Evolutionary conservation across 768 basidiomycete species (phyloP).

Genomic region (Mycena leptocephala): DNA sequence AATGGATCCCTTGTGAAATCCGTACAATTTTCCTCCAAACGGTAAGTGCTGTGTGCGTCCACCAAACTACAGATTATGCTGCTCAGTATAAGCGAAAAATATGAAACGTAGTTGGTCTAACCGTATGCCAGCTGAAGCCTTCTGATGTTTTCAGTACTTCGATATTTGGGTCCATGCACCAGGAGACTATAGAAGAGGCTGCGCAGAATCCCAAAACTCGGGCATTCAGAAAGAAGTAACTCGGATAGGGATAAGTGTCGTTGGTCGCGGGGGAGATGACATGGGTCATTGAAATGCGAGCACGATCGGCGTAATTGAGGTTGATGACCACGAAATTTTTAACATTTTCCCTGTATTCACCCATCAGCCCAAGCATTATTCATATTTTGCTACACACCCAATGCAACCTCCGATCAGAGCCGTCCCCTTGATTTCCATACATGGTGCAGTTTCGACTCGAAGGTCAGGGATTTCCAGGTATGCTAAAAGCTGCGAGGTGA

Average conservation of each 20-base stretch:
- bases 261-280: not conserved
- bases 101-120: too few relatives aligned
- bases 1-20: too few relatives aligned
- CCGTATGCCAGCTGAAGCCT: too few relatives aligned
- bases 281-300: not conserved
- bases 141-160: not conserved
- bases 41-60: too few relatives aligned
- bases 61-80: too few relatives aligned
- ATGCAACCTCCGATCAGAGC: not conserved
- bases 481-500: not conserved
- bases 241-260: not conserved
- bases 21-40: too few relatives aligned
- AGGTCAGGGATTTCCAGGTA: not conserved
- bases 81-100: too few relatives aligned
- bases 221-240: not conserved
- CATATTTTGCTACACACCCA: not conserved
- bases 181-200: not conserved
- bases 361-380: not conserved
- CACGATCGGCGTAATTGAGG: not conserved
- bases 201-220: not conserved
- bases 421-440: not conserved
- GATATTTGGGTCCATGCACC: not conserved
- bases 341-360: not conserved
- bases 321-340: not conserved
- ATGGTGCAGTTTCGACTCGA: not conserved